Evolutionary conservation across 495 filamentous ascomycete species (phyloP), one percentile per base, ranked within the genome.

Genomic region (Extremus antarcticus): DNA sequence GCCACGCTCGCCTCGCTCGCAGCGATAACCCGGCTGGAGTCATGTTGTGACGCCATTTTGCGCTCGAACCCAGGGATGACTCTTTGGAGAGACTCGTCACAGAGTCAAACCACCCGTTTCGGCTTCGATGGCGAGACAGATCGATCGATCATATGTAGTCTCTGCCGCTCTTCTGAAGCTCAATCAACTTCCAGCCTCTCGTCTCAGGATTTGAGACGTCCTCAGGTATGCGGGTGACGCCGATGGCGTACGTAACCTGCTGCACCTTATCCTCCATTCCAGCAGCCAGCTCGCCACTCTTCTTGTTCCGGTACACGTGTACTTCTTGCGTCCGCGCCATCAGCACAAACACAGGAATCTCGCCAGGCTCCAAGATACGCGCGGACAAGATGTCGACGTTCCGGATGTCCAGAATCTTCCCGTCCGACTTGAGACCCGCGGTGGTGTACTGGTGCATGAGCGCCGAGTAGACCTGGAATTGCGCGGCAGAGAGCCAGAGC

Each of bases 201-300:
- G 92, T 98, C 71, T 98, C 92, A 0, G 88, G 88, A 70, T 97
- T 97, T 73, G 81, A 90, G 52, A 97, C 92, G 60, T 98, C 92
- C 64, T 98, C 92, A 21, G 91, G 78, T 38, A 95, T 81, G 52
- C 92, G 76, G 1, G 92, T 97, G 51, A 97, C 83, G 51, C 92
- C 92, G 61, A 98, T 97, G 43, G 90, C 92, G 62, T 98, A 98
- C 0, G 94, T 96, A 58, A 98, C 92, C 54, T 94, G 84, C 69
- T 96, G 91, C 25, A 98, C 92, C 71, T 87, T 90, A 71, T 98
- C 92, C 69, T 98, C 94, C 88, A 95, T 95, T 25, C 92, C 92
- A n/a, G 92, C 92, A 19, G 90, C 89, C 40, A 98, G 79, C 62
- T 95, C 76, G 53, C 80, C 79, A 0, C 87, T 85, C 76, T 98